A percentile compares a stretch with the other conserved stretches of the same genome.
Evolutionary conservation across 1,284 basidiomycete genomes (phyloP).

Genomic region (Sparassis latifolia): DNA sequence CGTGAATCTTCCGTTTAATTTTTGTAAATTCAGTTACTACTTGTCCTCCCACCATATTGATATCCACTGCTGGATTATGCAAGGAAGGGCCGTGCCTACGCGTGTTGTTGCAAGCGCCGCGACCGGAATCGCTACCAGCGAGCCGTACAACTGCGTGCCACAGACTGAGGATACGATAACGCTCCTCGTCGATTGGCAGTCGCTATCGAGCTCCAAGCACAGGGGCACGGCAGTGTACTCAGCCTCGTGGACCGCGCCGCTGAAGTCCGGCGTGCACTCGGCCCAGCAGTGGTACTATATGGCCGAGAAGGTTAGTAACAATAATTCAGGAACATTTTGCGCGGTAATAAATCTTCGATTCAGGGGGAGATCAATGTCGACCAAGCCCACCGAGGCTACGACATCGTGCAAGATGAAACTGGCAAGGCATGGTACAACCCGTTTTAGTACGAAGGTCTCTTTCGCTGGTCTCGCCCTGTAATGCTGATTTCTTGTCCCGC

Average conservation of each 20-base stretch:
- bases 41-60: slow-evolving; percentile 92
- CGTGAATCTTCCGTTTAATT: background rate
- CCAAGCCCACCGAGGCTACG: slow-evolving; percentile 91
- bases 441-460: slow-evolving; percentile 63
- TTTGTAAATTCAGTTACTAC: slow-evolving; percentile 61
- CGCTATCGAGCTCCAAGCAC: slow-evolving; percentile 61
- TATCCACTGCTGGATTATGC: slow-evolving; percentile 88
- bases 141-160: slow-evolving; percentile 79
- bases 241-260: slow-evolving; percentile 82
- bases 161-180: slow-evolving; percentile 94
- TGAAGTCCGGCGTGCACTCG: slow-evolving; percentile 75
- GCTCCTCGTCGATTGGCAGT: slow-evolving; percentile 89
- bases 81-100: slow-evolving; percentile 72
- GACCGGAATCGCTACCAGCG: slow-evolving; percentile 81
- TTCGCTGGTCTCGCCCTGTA: background rate
- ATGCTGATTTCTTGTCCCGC: slow-evolving; percentile 7
- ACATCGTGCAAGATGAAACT: slow-evolving; percentile 76
- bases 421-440: slow-evolving; percentile 85
- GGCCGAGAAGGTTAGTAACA: slow-evolving; percentile 69
- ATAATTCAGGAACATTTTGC: background rate
- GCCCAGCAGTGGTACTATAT: slow-evolving; percentile 94
- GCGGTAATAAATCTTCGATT: slow-evolving; percentile 1
- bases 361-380: slow-evolving; percentile 88
- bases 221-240: slow-evolving; percentile 84
- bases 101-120: slow-evolving; percentile 86